These are phyloP conservation scores for Powellomyces hirtus DNA, from an alignment of 192 early-diverging fungal species.

Conservation along the genomic window DNA sequence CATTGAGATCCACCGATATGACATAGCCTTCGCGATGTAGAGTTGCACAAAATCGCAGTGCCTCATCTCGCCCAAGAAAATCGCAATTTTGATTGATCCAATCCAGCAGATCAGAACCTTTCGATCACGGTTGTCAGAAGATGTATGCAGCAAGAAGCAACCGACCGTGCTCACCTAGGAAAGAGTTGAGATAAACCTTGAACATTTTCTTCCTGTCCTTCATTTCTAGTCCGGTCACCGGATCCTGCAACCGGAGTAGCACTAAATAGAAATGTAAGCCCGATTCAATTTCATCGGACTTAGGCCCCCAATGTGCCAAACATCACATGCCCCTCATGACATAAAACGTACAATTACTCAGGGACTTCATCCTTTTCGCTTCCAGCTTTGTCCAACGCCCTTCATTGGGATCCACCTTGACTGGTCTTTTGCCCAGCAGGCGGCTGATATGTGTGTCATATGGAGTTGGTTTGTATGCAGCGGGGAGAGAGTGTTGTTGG, in stretches of 20 bases:
- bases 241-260: constrained; percentile 29
- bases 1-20: constrained; percentile 32
- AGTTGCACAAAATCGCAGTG: constrained; percentile 18
- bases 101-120: constrained; percentile 34
- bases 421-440: neutral
- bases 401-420: neutral
- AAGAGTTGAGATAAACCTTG: constrained; percentile 33
- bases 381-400: neutral
- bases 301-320: too few relatives aligned
- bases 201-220: constrained; percentile 40
- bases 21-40: constrained; percentile 41
- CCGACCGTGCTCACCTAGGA: constrained; percentile 25
- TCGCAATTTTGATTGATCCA: constrained; percentile 40
- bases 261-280: neutral
- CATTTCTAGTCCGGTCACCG: constrained; percentile 30
- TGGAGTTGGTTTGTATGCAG: neutral
- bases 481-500: neutral
- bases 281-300: too few relatives aligned
- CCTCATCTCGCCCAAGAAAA: constrained; percentile 34
- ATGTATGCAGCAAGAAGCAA: neutral
- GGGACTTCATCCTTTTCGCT: neutral
- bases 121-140: neutral
- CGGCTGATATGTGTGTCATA: neutral
- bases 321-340: neutral
- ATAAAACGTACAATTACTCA: neutral